Evolutionary conservation across 1,139 yeast species (phyloP).

Genomic region (Nakaseomyces nivariensis): DNA sequence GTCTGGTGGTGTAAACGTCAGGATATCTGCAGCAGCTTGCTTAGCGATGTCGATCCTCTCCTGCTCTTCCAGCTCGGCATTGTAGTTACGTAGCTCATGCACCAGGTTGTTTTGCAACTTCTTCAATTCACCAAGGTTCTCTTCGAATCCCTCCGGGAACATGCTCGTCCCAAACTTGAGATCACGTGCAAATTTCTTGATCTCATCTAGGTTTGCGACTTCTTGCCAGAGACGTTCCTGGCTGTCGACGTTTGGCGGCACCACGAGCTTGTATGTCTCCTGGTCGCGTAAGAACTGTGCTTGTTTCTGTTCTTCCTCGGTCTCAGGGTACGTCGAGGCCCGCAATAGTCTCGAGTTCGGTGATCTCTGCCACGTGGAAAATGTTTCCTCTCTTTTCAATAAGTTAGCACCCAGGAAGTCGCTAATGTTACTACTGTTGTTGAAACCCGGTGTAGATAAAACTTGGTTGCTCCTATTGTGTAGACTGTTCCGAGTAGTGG

Average conservation of each 20-base stretch:
- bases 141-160: slow-evolving; percentile 51
- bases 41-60: slow-evolving; percentile 10
- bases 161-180: slow-evolving; percentile 37
- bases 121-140: slow-evolving; percentile 48
- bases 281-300: neutral
- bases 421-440: neutral
- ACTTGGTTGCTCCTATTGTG: neutral
- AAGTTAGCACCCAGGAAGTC: neutral
- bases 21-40: slow-evolving; percentile 6
- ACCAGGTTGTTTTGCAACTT: slow-evolving; percentile 50
- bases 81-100: slow-evolving; percentile 38
- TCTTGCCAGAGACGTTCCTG: slow-evolving; percentile 81
- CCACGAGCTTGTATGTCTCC: slow-evolving; percentile 30
- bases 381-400: neutral
- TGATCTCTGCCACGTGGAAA: neutral
- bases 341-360: neutral
- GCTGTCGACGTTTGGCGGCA: slow-evolving; percentile 44
- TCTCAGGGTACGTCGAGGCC: slow-evolving; percentile 2
- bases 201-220: slow-evolving; percentile 71
- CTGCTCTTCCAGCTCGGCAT: slow-evolving; percentile 11
- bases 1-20: slow-evolving; percentile 4
- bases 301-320: slow-evolving; percentile 2
- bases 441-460: neutral
- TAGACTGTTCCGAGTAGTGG: neutral
- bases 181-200: slow-evolving; percentile 51